phyloP scores from a whole-genome alignment of 1,284 basidiomycete genomes.

The Ganoderma lucidum region DNA sequence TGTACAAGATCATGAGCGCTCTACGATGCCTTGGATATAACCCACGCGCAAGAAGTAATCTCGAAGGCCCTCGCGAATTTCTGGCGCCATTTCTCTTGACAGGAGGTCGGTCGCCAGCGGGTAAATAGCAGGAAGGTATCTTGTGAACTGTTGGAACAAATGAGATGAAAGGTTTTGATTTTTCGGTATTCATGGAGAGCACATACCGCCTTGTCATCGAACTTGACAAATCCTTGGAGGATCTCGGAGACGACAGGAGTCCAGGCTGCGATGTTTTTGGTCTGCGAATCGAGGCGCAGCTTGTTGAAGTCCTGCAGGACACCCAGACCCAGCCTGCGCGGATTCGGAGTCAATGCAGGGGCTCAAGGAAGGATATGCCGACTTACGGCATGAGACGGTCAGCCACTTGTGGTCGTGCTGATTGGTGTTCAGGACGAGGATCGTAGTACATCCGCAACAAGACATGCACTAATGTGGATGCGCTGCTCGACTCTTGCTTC shows the following conservation, averaged over 20 bases:
- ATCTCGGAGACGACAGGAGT: constrained; percentile 97
- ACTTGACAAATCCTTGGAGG: constrained; percentile 87
- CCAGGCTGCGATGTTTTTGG: constrained; percentile 97
- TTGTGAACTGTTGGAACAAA: constrained; percentile 67
- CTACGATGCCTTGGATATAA: constrained; percentile 76
- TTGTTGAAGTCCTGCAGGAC: constrained; percentile 93
- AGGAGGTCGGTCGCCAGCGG: constrained; percentile 86
- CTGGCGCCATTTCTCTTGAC: constrained; percentile 79
- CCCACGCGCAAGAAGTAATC: constrained; percentile 84
- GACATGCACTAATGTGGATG: constrained; percentile 93
- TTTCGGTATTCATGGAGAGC: constrained; percentile 6
- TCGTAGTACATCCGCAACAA: constrained; percentile 96
- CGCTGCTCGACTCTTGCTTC: constrained; percentile 98
- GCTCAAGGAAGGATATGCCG: neutral
- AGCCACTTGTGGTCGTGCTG: constrained; percentile 83
- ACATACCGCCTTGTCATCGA: constrained; percentile 90
- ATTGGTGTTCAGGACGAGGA: constrained; percentile 84
- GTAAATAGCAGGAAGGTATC: constrained; percentile 88
- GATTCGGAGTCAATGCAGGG: constrained; percentile 20
- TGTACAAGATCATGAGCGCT: constrained; percentile 47
- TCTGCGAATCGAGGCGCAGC: constrained; percentile 90
- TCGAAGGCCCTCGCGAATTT: constrained; percentile 81
- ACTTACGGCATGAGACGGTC: constrained; percentile 92
- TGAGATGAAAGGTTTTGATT: constrained; percentile 4
- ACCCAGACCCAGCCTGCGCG: constrained; percentile 82